phyloP scores from a whole-genome alignment of 352 stramenopile genomes.

The Phytopythium ostracodes region DNA sequence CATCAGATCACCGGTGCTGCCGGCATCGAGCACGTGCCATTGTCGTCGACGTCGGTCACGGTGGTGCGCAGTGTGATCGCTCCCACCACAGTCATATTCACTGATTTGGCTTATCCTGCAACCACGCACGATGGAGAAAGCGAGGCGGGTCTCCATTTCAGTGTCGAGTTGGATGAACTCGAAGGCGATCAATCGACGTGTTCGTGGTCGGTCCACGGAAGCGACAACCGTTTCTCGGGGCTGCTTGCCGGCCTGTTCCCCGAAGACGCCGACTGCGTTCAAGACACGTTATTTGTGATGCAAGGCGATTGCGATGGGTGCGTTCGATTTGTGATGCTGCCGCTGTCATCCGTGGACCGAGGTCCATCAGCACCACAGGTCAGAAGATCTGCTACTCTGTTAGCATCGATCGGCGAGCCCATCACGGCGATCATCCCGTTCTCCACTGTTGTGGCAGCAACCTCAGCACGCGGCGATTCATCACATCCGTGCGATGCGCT shows the following conservation, averaged over 20 bases:
- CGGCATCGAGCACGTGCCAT: slow-evolving; percentile 15
- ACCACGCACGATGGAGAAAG: slow-evolving; percentile 1
- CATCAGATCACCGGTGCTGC: slow-evolving; percentile 38
- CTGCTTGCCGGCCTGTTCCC: slow-evolving; percentile 29
- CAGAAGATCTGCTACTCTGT: slow-evolving; percentile 13
- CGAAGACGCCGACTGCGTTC: slow-evolving; percentile 2
- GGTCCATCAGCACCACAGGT: slow-evolving; percentile 5
- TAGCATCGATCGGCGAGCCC: slow-evolving; percentile 21
- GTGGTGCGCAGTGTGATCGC: slow-evolving; percentile 49
- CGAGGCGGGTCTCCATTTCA: slow-evolving; percentile 3
- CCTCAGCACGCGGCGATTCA: not conserved
- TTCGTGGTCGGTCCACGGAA: slow-evolving; percentile 18
- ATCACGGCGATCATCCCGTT: slow-evolving; percentile 34
- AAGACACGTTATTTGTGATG: slow-evolving; percentile 25
- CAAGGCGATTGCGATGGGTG: slow-evolving; percentile 56
- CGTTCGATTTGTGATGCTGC: slow-evolving; percentile 34
- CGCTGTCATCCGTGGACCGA: not conserved
- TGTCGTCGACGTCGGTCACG: slow-evolving; percentile 10
- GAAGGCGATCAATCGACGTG: slow-evolving; percentile 68
- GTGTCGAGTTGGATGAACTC: slow-evolving; percentile 41
- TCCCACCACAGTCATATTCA: slow-evolving; percentile 28
- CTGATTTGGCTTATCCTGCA: not conserved
- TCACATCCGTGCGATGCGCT: slow-evolving; percentile 13
- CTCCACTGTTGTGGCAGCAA: not conserved
- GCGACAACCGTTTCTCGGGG: slow-evolving; percentile 5